A percentile compares a stretch with the other conserved stretches of the same genome.
Conservation (phyloP, 805 yeast genomes). For the Nakazawaea pomicola region DNA sequence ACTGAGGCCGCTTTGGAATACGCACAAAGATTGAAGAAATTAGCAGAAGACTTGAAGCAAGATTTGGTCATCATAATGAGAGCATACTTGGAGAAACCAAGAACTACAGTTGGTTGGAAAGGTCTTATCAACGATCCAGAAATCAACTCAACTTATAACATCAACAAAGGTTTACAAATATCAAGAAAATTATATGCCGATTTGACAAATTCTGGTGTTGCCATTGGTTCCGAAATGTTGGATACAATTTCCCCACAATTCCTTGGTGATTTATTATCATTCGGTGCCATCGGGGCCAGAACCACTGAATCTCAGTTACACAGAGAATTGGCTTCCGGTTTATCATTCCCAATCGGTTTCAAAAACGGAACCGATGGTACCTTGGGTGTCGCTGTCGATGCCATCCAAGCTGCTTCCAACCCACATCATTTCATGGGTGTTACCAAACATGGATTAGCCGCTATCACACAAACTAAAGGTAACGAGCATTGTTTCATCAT, state of each 20-base stretch:
- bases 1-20: constrained; percentile 85
- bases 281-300: constrained; percentile 99
- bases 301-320: constrained; percentile 98
- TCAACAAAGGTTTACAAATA: constrained; percentile 87
- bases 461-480: constrained; percentile 94
- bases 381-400: constrained; percentile 88
- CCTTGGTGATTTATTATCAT: constrained; percentile 82
- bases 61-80: constrained; percentile 91
- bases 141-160: constrained; percentile 85
- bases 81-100: constrained; percentile 96
- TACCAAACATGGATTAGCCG: constrained; percentile 95
- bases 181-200: constrained; percentile 82
- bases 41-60: constrained; percentile 64
- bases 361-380: constrained; percentile 98
- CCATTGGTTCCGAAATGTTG: constrained; percentile 96
- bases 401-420: constrained; percentile 85
- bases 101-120: constrained; percentile 99
- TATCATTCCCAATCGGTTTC: constrained; percentile 98
- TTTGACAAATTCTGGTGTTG: constrained; percentile 73
- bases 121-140: constrained; percentile 97
- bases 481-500: constrained; percentile 92
- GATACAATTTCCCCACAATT: constrained; percentile 97
- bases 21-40: constrained; percentile 59
- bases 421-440: constrained; percentile 97
- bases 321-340: constrained; percentile 95